phyloP scores from a whole-genome alignment of 2,329 filamentous ascomycete genomes.

The Colletotrichum sp. region DNA sequence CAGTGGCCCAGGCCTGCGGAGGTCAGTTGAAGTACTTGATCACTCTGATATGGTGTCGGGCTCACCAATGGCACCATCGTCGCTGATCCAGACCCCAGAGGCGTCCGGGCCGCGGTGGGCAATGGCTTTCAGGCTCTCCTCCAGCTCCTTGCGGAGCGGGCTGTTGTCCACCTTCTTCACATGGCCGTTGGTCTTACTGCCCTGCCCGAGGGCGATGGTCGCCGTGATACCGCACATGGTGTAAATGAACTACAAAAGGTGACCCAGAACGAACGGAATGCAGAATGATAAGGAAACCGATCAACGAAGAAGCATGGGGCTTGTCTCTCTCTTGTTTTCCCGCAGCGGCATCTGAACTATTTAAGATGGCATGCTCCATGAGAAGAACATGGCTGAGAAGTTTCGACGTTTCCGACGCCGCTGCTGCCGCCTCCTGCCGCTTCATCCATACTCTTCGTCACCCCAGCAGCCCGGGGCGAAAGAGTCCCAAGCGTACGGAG shows the following conservation, averaged over 20 bases:
- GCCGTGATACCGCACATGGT: slow-evolving; percentile 19
- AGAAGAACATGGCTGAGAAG: not conserved
- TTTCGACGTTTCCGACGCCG: not conserved
- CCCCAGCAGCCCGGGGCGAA: not conserved
- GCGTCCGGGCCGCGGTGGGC: slow-evolving; percentile 36
- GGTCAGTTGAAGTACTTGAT: not conserved
- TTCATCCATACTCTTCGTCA: not conserved
- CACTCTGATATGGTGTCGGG: not conserved
- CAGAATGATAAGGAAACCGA: not conserved
- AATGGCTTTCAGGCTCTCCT: slow-evolving; percentile 27
- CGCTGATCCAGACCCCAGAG: slow-evolving; percentile 31
- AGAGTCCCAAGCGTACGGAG: not conserved
- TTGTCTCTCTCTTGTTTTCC: not conserved
- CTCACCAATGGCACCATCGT: slow-evolving; percentile 5
- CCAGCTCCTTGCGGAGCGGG: slow-evolving; percentile 17
- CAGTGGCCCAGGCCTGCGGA: slow-evolving; percentile 47
- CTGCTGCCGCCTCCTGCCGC: not conserved
- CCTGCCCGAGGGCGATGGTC: slow-evolving; percentile 6
- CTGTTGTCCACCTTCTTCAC: not conserved
- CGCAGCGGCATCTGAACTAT: not conserved
- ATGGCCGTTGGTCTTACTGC: not conserved
- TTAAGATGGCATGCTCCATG: not conserved
- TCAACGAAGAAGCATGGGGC: not conserved
- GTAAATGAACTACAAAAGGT: not conserved
- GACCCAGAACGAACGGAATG: not conserved